Conservation (phyloP, 345 rosid species). For the Moringa oleifera region DNA sequence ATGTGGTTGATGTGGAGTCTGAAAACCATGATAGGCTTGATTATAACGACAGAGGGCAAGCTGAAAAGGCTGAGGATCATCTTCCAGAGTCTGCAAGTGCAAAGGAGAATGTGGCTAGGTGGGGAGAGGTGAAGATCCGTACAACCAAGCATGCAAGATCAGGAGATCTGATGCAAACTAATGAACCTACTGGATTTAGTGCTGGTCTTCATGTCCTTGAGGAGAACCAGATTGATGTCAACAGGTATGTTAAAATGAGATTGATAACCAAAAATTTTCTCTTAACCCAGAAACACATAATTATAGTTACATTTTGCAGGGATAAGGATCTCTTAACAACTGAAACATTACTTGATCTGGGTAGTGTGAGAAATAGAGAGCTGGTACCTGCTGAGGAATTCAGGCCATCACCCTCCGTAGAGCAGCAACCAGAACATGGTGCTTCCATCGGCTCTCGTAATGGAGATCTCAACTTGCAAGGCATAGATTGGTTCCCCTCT, state of each 20-base stretch:
- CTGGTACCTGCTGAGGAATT: no score
- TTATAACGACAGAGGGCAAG: constrained; percentile 27
- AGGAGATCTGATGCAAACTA: constrained; percentile 22
- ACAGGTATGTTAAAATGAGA: constrained; percentile 36
- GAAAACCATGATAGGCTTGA: constrained; percentile 26
- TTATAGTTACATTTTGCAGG: constrained; percentile 40
- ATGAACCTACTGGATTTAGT: constrained; percentile 19
- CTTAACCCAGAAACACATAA: constrained; percentile 7
- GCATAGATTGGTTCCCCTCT: constrained; percentile 13
- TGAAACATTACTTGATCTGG: constrained; percentile 21
- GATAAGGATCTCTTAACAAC: constrained; percentile 26
- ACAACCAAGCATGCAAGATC: constrained; percentile 32
- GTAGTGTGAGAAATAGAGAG: constrained; percentile 17
- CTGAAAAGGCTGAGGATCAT: constrained; percentile 19
- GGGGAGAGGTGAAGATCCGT: constrained; percentile 49
- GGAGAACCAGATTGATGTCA: constrained; percentile 20
- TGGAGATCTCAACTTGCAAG: constrained; percentile 8
- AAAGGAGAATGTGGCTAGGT: constrained; percentile 33
- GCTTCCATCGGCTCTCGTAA: constrained; percentile 12
- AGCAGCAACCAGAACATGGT: constrained; percentile 8
- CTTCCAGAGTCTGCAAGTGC: constrained; percentile 35
- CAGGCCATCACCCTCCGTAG: constrained; percentile 8
- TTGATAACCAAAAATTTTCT: constrained; percentile 9
- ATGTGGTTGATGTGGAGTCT: constrained; percentile 28
- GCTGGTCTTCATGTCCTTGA: constrained; percentile 22